Evolutionary conservation across 2,329 filamentous ascomycete genomes (phyloP).

Genomic region (Chaetoscypha palmicola): DNA sequence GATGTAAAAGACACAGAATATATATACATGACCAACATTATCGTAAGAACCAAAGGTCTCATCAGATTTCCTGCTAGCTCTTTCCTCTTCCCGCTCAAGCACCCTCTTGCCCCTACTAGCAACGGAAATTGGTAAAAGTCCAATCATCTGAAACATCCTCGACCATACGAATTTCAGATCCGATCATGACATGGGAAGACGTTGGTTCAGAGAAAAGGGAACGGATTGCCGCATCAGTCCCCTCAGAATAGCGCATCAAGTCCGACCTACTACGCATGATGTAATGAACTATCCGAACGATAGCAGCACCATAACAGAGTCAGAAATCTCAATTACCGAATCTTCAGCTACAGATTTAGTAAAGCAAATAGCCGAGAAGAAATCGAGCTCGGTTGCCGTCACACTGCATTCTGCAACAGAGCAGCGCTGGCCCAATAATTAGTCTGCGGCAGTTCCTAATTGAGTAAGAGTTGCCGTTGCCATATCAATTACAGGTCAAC

Average conservation of each 20-base stretch:
- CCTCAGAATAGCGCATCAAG: conserved; percentile 22
- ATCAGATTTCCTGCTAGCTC: too few species aligned
- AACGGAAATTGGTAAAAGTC: too few species aligned
- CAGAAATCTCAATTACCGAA: conserved; percentile 26
- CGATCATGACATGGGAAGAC: conserved; percentile 19
- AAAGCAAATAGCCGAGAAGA: conserved; percentile 18
- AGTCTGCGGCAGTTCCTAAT: too few species aligned
- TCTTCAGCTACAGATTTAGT: conserved; percentile 23
- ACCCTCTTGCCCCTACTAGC: too few species aligned
- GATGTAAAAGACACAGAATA: too few species aligned
- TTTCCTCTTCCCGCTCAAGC: too few species aligned
- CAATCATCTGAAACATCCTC: too few species aligned
- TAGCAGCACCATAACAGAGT: conserved; percentile 22
- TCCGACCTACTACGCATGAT: conserved; percentile 11
- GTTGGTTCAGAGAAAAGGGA: conserved; percentile 19
- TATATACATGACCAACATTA: too few species aligned
- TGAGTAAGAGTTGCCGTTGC: neutral
- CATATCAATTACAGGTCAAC: conserved; percentile 19
- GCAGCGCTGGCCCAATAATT: conserved; percentile 43
- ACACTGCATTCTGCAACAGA: conserved; percentile 42
- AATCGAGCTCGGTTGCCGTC: conserved; percentile 31
- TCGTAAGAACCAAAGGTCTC: too few species aligned
- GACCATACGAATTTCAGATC: neutral
- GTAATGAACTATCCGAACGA: conserved; percentile 21
- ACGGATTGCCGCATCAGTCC: conserved; percentile 19